Evolutionary conservation across 108 stramenopile genomes (phyloP).

Genomic region (Stephanodiscus triporus): DNA sequence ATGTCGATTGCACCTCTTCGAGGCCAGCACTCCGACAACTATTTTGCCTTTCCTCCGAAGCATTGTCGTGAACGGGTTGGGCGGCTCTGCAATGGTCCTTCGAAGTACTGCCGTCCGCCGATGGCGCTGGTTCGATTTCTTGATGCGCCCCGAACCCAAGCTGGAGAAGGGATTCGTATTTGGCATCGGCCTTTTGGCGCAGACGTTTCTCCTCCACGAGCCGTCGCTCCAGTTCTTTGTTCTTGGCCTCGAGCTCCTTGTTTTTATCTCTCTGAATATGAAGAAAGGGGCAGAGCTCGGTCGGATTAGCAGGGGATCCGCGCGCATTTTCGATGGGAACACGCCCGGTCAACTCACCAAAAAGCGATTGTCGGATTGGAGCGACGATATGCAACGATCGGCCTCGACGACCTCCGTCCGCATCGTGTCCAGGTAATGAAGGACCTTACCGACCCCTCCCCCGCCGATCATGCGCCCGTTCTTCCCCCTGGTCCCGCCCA

Average conservation of each 20-base stretch:
- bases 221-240: slow-evolving; percentile 61
- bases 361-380: slow-evolving; percentile 61
- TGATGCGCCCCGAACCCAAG: slow-evolving; percentile 9
- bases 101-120: background rate
- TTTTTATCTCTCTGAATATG: slow-evolving; percentile 69
- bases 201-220: slow-evolving; percentile 63
- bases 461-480: slow-evolving; percentile 40
- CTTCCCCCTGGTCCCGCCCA: slow-evolving; percentile 1
- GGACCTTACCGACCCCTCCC: slow-evolving; percentile 75
- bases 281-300: background rate
- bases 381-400: slow-evolving; percentile 59
- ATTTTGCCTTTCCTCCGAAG: background rate
- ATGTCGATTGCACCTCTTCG: background rate
- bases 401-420: slow-evolving; percentile 78
- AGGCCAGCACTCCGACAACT: background rate
- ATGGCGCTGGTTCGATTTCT: background rate
- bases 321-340: no score
- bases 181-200: slow-evolving; percentile 57
- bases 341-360: slow-evolving; percentile 78
- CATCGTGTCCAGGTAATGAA: slow-evolving; percentile 78
- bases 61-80: background rate
- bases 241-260: slow-evolving; percentile 80
- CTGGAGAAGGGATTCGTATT: slow-evolving; percentile 37
- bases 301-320: background rate
- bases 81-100: background rate